These are phyloP conservation scores for Colletotrichum tabaci DNA, from an alignment of 2,329 filamentous ascomycete species.

Conservation along the genomic window DNA sequence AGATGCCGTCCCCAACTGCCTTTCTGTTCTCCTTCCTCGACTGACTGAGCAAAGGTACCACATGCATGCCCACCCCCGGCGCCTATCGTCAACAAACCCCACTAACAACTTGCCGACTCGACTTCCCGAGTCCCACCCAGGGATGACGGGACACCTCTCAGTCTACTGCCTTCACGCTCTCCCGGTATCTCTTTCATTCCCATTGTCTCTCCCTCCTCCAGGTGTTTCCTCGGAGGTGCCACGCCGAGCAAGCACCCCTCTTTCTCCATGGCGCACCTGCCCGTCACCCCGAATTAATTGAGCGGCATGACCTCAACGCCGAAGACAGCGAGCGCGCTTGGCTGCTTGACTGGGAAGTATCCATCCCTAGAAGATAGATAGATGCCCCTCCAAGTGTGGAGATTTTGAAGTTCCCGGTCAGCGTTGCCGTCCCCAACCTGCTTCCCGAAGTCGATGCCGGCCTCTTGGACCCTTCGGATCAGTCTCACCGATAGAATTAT, in stretches of 20 bases:
- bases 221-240: neutral
- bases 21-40: neutral
- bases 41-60: conserved; percentile 9
- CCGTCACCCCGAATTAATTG: neutral
- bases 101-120: conserved; percentile 38
- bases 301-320: neutral
- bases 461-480: conserved; percentile 27
- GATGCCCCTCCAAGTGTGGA: conserved; percentile 6
- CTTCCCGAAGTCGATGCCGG: conserved; percentile 38
- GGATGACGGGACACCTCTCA: conserved; percentile 16
- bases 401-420: conserved; percentile 38
- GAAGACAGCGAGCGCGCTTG: neutral
- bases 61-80: conserved; percentile 2
- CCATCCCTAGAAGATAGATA: neutral
- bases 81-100: conserved; percentile 11
- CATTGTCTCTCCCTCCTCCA: neutral
- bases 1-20: conserved; percentile 26
- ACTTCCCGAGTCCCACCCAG: conserved; percentile 37
- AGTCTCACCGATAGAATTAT: conserved; percentile 23
- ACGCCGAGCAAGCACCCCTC: neutral
- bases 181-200: neutral
- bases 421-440: conserved; percentile 32
- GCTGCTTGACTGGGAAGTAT: neutral
- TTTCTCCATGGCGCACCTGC: conserved; percentile 7
- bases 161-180: neutral